Evolutionary conservation across 2,329 filamentous ascomycete species (phyloP).

Genomic region (Gyromitra esculenta): DNA sequence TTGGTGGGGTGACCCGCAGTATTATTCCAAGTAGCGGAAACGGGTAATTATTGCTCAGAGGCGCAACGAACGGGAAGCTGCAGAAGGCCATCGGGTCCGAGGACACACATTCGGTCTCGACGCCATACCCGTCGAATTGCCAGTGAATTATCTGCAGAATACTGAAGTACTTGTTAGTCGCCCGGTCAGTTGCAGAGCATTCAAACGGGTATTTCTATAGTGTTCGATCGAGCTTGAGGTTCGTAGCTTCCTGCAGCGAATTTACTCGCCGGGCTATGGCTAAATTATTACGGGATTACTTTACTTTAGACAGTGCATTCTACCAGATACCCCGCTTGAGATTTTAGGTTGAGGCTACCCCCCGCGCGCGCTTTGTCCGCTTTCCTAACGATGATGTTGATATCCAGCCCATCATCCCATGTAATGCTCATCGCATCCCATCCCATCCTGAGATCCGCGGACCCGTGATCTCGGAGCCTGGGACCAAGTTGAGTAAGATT

Average conservation of each 20-base stretch:
- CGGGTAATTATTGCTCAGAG: neutral
- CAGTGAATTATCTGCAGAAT: neutral
- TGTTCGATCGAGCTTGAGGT: neutral
- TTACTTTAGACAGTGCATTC: neutral
- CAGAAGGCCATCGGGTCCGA: neutral
- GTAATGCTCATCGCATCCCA: neutral
- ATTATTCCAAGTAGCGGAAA: neutral
- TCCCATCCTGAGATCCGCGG: constrained; percentile 17
- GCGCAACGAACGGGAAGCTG: neutral
- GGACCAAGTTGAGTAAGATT: neutral
- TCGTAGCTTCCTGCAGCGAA: neutral
- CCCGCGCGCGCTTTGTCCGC: constrained; percentile 4
- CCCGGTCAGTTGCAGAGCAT: neutral
- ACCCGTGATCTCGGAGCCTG: constrained; percentile 2
- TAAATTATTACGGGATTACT: neutral
- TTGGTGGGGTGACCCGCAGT: constrained; percentile 10
- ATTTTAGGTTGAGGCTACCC: constrained; percentile 6
- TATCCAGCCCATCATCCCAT: constrained; percentile 7
- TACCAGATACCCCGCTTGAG: neutral
- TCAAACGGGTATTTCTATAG: neutral
- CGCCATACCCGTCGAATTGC: neutral
- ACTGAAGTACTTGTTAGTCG: neutral
- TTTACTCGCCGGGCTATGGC: neutral
- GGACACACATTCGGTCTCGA: constrained; percentile 1
- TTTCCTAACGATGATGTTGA: constrained; percentile 9